phyloP scores from a whole-genome alignment of 2,329 filamentous ascomycete genomes.

The Metarhizium album region DNA sequence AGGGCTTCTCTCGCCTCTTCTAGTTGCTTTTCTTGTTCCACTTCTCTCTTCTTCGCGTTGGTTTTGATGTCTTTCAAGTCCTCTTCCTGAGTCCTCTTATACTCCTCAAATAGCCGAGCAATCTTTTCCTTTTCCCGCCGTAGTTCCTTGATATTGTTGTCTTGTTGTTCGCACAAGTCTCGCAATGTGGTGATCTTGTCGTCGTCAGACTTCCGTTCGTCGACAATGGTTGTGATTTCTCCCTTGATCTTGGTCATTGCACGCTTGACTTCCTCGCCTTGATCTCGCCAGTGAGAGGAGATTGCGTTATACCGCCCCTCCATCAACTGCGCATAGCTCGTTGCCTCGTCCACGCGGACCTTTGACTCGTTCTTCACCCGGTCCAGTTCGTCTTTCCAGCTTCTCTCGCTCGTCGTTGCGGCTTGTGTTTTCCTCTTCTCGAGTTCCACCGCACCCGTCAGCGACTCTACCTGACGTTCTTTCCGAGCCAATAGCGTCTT shows the following conservation, averaged over 20 bases:
- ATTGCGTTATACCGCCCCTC: conserved; percentile 61
- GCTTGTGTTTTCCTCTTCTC: conserved; percentile 52
- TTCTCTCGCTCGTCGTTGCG: conserved; percentile 49
- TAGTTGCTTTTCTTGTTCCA: conserved; percentile 49
- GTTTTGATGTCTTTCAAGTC: conserved; percentile 48
- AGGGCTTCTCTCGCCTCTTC: conserved; percentile 49
- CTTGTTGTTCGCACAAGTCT: conserved; percentile 63
- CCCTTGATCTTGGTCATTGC: conserved; percentile 36
- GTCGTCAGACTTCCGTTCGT: conserved; percentile 48
- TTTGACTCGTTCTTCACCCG: conserved; percentile 48
- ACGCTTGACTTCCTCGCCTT: conserved; percentile 49
- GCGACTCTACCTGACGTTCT: conserved; percentile 61
- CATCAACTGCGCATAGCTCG: conserved; percentile 53
- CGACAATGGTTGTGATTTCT: conserved; percentile 44
- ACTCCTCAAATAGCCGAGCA: conserved; percentile 46
- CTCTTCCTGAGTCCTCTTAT: conserved; percentile 55
- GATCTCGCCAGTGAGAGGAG: conserved; percentile 54
- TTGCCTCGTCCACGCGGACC: conserved; percentile 54
- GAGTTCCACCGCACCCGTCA: conserved; percentile 51
- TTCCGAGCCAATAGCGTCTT: conserved; percentile 60
- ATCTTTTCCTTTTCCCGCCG: conserved; percentile 53
- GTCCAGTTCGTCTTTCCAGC: conserved; percentile 54
- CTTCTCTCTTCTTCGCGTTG: conserved; percentile 45
- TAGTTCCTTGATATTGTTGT: conserved; percentile 53
- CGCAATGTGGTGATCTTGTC: conserved; percentile 53